phyloP scores from a whole-genome alignment of 495 filamentous ascomycete genomes.

The Talaromyces wortmannii region DNA sequence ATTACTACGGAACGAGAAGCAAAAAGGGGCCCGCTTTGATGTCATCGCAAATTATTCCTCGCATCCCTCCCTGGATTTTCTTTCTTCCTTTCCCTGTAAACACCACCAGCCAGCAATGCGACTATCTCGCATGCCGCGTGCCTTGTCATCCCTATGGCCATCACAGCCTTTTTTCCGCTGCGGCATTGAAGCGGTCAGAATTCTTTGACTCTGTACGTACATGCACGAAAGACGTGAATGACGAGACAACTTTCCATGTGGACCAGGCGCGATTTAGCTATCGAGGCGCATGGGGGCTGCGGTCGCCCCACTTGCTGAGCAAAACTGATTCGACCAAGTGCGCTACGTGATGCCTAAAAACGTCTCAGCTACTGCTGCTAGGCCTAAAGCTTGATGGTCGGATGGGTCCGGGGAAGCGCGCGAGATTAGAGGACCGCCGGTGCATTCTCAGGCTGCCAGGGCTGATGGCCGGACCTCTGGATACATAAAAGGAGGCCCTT shows the following conservation, averaged over 20 bases:
- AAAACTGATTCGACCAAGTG: no score
- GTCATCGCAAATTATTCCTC: no score
- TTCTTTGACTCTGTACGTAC: not conserved
- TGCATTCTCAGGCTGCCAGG: not conserved
- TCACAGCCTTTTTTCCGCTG: no score
- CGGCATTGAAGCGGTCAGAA: no score
- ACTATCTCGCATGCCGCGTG: no score
- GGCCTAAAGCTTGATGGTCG: not conserved
- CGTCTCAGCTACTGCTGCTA: not conserved
- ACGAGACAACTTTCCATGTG: not conserved
- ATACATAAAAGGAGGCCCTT: conserved; percentile 1
- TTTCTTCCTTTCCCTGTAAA: not conserved
- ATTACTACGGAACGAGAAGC: no score
- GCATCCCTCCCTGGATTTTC: not conserved
- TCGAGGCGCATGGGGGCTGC: no score
- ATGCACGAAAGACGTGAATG: not conserved
- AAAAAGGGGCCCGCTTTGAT: no score
- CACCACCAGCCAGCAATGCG: not conserved
- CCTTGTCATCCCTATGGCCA: no score
- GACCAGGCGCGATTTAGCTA: not conserved
- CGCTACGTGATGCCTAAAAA: no score
- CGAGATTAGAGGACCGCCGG: not conserved
- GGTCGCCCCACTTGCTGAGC: no score
- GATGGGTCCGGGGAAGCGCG: not conserved
- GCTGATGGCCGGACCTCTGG: not conserved